Percentiles rank a stretch among this genome's conserved stretches.
Evolutionary conservation across 345 rosid species (phyloP).

Genomic region (Geranium brycei): DNA sequence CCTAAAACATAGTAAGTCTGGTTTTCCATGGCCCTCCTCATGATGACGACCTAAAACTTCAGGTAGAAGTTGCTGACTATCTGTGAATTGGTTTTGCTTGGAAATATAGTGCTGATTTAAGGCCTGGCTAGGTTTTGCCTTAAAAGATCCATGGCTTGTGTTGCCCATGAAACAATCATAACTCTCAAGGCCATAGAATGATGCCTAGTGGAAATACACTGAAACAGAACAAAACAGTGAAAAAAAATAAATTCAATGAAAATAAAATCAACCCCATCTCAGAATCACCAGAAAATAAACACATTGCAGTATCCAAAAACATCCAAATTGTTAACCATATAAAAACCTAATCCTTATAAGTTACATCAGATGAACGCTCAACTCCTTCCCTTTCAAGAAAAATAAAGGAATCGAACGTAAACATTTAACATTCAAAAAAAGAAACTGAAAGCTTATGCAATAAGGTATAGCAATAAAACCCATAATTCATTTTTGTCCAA

Average conservation of each 20-base stretch:
- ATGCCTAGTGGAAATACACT: background rate
- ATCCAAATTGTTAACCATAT: too few relatives aligned
- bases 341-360: too few relatives aligned
- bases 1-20: constrained; percentile 73
- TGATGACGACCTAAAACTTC: constrained; percentile 38
- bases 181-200: constrained; percentile 13
- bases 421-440: too few relatives aligned
- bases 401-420: too few relatives aligned
- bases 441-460: too few relatives aligned
- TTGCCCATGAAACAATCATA: constrained; percentile 30
- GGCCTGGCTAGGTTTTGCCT: constrained; percentile 28
- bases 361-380: too few relatives aligned
- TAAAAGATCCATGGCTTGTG: constrained; percentile 39
- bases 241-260: too few relatives aligned
- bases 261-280: background rate
- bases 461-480: too few relatives aligned
- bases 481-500: too few relatives aligned
- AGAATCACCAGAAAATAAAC: background rate
- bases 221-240: background rate
- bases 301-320: too few relatives aligned
- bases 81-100: constrained; percentile 15
- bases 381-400: too few relatives aligned
- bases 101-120: constrained; percentile 26
- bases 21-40: constrained; percentile 58
- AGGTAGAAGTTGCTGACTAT: constrained; percentile 11